A percentile compares a stretch with the other conserved stretches of the same genome.
Evolutionary conservation across 1,284 basidiomycete species (phyloP).

Genomic region (Puccinia polysora): DNA sequence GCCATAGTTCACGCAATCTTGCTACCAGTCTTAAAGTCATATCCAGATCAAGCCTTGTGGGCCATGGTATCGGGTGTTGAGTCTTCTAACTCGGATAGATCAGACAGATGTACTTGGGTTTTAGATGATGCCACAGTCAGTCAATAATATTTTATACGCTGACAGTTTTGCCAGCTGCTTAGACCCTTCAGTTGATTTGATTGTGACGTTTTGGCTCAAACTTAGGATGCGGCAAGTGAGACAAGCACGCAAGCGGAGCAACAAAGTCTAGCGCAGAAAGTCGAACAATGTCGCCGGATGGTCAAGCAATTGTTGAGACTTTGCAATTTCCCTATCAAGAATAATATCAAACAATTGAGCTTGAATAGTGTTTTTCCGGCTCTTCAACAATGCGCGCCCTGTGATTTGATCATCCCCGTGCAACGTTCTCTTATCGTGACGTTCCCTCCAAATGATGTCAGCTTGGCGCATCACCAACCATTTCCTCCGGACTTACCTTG

Average conservation of each 20-base stretch:
- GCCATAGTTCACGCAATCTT: constrained; percentile 68
- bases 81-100: constrained; percentile 68
- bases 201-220: constrained; percentile 24
- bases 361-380: constrained; percentile 66
- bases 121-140: constrained; percentile 65
- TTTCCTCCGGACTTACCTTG: constrained; percentile 74
- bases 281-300: constrained; percentile 60
- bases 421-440: constrained; percentile 89
- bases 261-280: constrained; percentile 54
- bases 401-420: constrained; percentile 75
- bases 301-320: constrained; percentile 66
- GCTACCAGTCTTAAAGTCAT: constrained; percentile 67
- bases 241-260: constrained; percentile 48
- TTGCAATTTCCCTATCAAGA: constrained; percentile 61
- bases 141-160: constrained; percentile 48
- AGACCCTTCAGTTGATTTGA: constrained; percentile 1
- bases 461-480: constrained; percentile 68
- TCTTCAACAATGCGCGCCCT: constrained; percentile 62
- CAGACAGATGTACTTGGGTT: constrained; percentile 63
- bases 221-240: constrained; percentile 55
- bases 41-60: constrained; percentile 91
- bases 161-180: too few relatives aligned
- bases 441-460: constrained; percentile 68
- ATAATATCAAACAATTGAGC: constrained; percentile 57
- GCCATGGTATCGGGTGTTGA: constrained; percentile 82